These are phyloP conservation scores for Sherardia arvensis DNA, from an alignment of 257 asterid genomes.

Conservation along the genomic window DNA sequence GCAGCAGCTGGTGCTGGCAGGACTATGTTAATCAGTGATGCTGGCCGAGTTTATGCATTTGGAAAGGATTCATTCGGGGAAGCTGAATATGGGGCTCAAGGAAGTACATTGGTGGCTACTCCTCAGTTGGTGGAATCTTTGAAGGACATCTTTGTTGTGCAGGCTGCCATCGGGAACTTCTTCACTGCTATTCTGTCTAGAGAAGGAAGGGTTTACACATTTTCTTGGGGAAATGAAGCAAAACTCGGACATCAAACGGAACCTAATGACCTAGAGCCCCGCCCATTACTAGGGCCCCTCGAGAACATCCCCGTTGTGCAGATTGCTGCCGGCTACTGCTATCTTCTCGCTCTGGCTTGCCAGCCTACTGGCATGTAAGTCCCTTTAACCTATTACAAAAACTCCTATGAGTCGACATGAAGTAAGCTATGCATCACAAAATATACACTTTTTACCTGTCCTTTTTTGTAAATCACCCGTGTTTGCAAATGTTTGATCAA, in stretches of 20 bases:
- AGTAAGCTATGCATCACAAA: neutral
- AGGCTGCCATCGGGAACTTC: slow-evolving; percentile 95
- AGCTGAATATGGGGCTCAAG: slow-evolving; percentile 68
- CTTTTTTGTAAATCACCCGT: too few relatives aligned
- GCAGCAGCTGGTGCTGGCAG: slow-evolving; percentile 95
- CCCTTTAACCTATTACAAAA: slow-evolving; percentile 4
- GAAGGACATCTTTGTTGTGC: slow-evolving; percentile 88
- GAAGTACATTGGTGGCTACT: slow-evolving; percentile 50
- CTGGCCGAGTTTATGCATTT: slow-evolving; percentile 77
- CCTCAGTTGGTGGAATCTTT: slow-evolving; percentile 87
- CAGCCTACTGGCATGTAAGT: slow-evolving; percentile 93
- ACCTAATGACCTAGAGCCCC: slow-evolving; percentile 73
- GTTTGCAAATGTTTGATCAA: neutral
- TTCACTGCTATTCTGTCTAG: slow-evolving; percentile 91
- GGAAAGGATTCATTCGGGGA: slow-evolving; percentile 94
- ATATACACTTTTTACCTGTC: too few relatives aligned
- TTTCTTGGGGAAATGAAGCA: slow-evolving; percentile 90
- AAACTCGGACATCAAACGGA: slow-evolving; percentile 95
- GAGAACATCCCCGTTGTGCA: slow-evolving; percentile 86
- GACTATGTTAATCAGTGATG: slow-evolving; percentile 79
- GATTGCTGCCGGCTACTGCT: slow-evolving; percentile 98
- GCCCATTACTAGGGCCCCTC: slow-evolving; percentile 69
- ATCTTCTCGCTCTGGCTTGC: slow-evolving; percentile 95
- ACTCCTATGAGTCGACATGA: neutral
- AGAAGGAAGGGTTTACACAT: slow-evolving; percentile 88